Evolutionary conservation across 352 stramenopile genomes (phyloP), one percentile per base, ranked within the genome.

Genomic region (Phytophthora nicotianae): DNA sequence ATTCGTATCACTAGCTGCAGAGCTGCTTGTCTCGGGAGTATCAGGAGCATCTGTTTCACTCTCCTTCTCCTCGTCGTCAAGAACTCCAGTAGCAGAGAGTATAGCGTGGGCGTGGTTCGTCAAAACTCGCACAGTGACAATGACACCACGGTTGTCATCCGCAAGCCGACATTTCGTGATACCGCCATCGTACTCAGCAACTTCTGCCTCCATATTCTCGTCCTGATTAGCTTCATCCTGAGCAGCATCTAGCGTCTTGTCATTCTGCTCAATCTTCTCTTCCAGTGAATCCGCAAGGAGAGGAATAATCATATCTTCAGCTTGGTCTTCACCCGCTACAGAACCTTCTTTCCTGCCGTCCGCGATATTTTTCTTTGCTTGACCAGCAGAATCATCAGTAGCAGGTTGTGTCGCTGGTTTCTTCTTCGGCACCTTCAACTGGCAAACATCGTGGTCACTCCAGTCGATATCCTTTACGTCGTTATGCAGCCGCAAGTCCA

Each of bases 381-480:
- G 19, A 14, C 13, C 13, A 49, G 27, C 52, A 69, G 21, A 17
- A 62, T 26, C 32, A 2, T 37, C 63, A 33, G 29, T 13, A 40
- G 37, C 53, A 46, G 63, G 17, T 9, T 63, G 16, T 17, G 56
- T 65, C 0, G 32, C 55, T 26, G 56, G 35, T 17, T 70, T 69
- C 24, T 72, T 68, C 33, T 83, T 79, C 9, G 81, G 81, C 20
- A 89, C 58, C 7, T 66, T 50, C 6, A 90, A 46, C 14, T 71
- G 71, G 23, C 81, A 92, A 10, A 77, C 58, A 49, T 80, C 68
- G 11, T 71, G 66, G 42, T 86, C 79, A 16, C 58, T 62, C 83
- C 83, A 92, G 29, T 83, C 65, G 20, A 81, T 70, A 71, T 85
- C 79, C 27, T 86, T 65, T 19, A 72, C 68, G 26, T 88, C 75